Evolutionary conservation across 2,329 filamentous ascomycete genomes (phyloP).

Genomic region (Diplodia corticola): DNA sequence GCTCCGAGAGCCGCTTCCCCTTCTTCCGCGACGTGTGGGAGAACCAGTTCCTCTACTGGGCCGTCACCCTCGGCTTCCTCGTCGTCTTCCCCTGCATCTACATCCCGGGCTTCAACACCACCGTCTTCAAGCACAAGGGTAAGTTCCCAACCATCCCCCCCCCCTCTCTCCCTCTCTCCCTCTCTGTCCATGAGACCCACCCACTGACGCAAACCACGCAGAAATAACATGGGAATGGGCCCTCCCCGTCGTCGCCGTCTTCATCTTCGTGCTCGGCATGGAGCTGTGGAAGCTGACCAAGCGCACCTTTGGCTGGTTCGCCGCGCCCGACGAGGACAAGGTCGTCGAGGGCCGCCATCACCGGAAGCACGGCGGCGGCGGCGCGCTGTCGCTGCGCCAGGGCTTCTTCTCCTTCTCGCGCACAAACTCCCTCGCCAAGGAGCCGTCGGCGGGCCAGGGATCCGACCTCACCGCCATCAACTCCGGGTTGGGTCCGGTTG

Average conservation of each 20-base stretch:
- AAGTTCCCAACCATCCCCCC: background rate
- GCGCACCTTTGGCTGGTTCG: slow-evolving; percentile 28
- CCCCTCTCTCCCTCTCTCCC: too few relatives aligned
- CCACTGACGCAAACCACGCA: background rate
- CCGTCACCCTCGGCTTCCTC: slow-evolving; percentile 59
- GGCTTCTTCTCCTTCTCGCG: slow-evolving; percentile 29
- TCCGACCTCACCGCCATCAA: slow-evolving; percentile 6
- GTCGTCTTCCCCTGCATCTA: slow-evolving; percentile 58
- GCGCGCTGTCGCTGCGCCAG: slow-evolving; percentile 25
- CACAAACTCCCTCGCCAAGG: slow-evolving; percentile 23
- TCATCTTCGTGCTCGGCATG: slow-evolving; percentile 29
- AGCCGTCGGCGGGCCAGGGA: background rate
- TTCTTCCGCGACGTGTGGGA: slow-evolving; percentile 28
- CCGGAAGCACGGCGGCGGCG: background rate
- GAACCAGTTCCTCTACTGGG: slow-evolving; percentile 57
- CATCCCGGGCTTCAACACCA: slow-evolving; percentile 31
- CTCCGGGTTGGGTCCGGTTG: background rate
- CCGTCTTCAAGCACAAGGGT: slow-evolving; percentile 31
- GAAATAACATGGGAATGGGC: slow-evolving; percentile 31
- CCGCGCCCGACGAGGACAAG: slow-evolving; percentile 24
- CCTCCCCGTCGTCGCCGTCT: slow-evolving; percentile 25
- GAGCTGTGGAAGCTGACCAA: slow-evolving; percentile 30
- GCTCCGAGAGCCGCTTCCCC: slow-evolving; percentile 25
- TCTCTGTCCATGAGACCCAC: background rate
- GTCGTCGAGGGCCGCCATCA: background rate